Evolutionary conservation across 805 yeast species (phyloP).

Genomic region (Isabelozyma heimii): DNA sequence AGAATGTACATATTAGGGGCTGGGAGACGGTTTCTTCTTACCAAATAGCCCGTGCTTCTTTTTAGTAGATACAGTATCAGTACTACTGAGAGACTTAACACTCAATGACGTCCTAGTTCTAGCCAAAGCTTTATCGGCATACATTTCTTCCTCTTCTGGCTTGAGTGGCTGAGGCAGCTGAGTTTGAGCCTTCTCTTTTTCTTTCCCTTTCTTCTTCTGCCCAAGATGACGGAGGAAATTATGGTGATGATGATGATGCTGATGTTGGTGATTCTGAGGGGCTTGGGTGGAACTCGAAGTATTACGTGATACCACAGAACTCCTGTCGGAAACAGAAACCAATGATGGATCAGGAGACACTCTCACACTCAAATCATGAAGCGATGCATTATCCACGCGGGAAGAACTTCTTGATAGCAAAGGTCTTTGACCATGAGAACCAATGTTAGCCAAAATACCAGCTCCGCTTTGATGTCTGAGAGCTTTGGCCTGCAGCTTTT

Average conservation of each 20-base stretch:
- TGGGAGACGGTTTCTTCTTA: constrained; percentile 5
- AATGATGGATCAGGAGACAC: constrained; percentile 4
- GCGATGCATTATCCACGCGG: background rate
- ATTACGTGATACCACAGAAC: background rate
- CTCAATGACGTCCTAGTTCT: constrained; percentile 16
- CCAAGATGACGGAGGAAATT: constrained; percentile 18
- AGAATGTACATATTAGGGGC: background rate
- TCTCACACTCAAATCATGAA: background rate
- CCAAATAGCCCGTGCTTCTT: constrained; percentile 16
- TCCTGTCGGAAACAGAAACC: constrained; percentile 3
- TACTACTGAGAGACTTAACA: constrained; percentile 16
- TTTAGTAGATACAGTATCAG: constrained; percentile 11
- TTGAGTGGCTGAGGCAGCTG: background rate
- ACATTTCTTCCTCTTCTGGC: constrained; percentile 4
- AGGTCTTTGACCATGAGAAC: background rate
- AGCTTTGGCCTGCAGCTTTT: constrained; percentile 3
- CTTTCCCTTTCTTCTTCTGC: constrained; percentile 6
- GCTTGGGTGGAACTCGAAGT: background rate
- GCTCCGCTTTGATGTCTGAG: background rate
- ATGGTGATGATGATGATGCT: constrained; percentile 8
- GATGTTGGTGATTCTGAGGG: background rate
- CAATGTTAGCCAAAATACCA: background rate
- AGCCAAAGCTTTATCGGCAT: constrained; percentile 3
- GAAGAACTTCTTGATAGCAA: background rate
- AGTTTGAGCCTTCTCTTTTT: constrained; percentile 3